Evolutionary conservation across 108 stramenopile species (phyloP), one percentile per base, ranked within the genome.

Genomic region (Seminavis robusta): DNA sequence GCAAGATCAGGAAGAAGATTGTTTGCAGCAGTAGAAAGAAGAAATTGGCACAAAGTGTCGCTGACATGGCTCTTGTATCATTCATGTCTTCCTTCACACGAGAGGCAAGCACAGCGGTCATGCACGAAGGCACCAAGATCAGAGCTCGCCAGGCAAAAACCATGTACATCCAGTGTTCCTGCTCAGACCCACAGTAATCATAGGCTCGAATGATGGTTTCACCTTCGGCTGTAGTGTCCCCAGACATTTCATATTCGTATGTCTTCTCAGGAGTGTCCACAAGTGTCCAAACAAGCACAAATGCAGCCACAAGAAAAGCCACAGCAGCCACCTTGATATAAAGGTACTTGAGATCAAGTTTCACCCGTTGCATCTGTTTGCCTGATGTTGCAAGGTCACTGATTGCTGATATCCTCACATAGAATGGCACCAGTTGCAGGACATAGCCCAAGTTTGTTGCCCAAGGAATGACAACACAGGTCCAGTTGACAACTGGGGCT

Each of bases 351-450:
- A 30, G 47, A 10, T 38, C 34, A 21, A 81, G 33, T 17, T 36
- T 16, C 10, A 79, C 52, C 16, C 72, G 56, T 46, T 52, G 57
- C 59, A 74, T 44, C n/a, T 34, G 31, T 47, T 48, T 60, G 0
- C 56, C 43, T 1, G 59, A 46, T 26, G 23, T 16, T 17, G 62
- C 23, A 5, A 74, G 16, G 1, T 66, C 58, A 55, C 70, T 70
- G 41, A 79, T 59, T 4, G 72, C 72, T 16, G 69, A 51, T 1
- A 79, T 65, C 40, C 70, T 73, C 4, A 74, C 59, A 1, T 74
- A 33, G 28, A 73, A 27, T 32, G 78, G 78, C 4, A 74, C 39
- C 45, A 79, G 19, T 28, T 39, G 48, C 8, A 70, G 31, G 3
- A 58, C 71, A 37, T 61, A 74, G 21, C 78, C 78, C 27, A 79